Conservation (phyloP, 2,329 filamentous ascomycete species). For the Truncatella angustata region DNA sequence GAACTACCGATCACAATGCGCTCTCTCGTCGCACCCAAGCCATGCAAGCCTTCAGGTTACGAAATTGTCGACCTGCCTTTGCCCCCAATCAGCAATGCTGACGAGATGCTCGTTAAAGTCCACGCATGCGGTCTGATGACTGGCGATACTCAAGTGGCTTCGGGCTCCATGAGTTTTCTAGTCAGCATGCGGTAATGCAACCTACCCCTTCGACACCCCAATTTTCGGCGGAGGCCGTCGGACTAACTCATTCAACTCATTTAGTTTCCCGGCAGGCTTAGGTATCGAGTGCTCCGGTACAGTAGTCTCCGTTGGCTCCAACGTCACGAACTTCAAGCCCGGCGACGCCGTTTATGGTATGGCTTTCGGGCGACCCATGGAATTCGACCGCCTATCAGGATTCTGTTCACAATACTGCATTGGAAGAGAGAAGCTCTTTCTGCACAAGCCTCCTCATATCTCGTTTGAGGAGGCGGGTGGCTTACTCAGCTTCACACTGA, state of each 20-base stretch:
- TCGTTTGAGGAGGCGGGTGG: conserved; percentile 35
- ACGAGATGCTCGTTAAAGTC: conserved; percentile 42
- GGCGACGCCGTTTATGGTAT: conserved; percentile 40
- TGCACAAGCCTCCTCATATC: conserved; percentile 27
- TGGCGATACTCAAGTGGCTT: conserved; percentile 31
- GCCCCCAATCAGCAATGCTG: conserved; percentile 39
- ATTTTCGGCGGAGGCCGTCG: too few species aligned
- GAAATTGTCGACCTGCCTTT: conserved; percentile 40
- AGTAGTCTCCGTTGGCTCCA: conserved; percentile 26
- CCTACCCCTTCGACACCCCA: too few species aligned
- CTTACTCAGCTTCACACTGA: conserved; percentile 35
- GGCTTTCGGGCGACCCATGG: conserved; percentile 35
- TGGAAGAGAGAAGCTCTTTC: conserved; percentile 30
- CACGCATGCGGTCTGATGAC: conserved; percentile 35
- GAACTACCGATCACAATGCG: conserved; percentile 34
- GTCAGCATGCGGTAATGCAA: conserved; percentile 27
- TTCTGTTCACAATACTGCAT: conserved; percentile 42
- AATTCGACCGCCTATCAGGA: conserved; percentile 23
- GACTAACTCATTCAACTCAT: conserved; percentile 19
- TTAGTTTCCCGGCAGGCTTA: conserved; percentile 23
- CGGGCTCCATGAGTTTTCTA: conserved; percentile 24
- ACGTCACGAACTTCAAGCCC: conserved; percentile 25
- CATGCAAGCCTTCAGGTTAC: conserved; percentile 36
- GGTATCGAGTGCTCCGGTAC: conserved; percentile 27
- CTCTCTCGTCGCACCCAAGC: conserved; percentile 39